Base-by-base conservation (phyloP, 73 alveolate genomes). In the Tetrahymena borealis region DNA sequence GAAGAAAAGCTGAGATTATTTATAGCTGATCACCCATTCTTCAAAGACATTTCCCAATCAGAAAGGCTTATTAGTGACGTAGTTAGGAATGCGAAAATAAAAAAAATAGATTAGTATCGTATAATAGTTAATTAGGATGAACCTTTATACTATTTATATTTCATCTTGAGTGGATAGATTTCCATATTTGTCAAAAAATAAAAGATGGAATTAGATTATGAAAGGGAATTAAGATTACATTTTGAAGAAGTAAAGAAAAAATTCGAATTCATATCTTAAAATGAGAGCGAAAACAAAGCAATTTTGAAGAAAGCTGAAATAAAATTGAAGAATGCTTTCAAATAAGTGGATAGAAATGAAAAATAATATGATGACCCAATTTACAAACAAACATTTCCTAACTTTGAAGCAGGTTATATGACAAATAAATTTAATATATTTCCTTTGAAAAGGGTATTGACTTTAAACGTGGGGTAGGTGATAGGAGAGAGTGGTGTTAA, bases 21-120 rank as follows among this genome's bases (percentile, higher is more conserved):
- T 60, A 60, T 60, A 60, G 85, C 85, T 60, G 85, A 60, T 60
- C 85, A 60, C 85, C 85, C 85, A 60, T 60, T 60, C 85, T 60
- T 60, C 85, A 60, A 60, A 60, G 85, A 16, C 13, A 60, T 60
- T 60, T 60, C 85, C 28, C 28, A 60, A 60, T 60, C 85, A 60
- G 85, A 60, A 16, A 18, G 85, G 7, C 35, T 60, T 32, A 60
- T 60, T 18, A 60, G 85, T 20, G 85, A 60, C 1, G 37, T 60
- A 4, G 85, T 60, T 15, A 60, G 31, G 28, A 60, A 60, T 35
- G n/a, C 85, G 6, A 60, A 60, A 60, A 60, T 60, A 13, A 60
- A 60, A 35, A 60, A 60, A 60, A 60, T 60, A 35, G 85, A 60
- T 10, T 60, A 60, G 28, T 60, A 60, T 35, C n/a, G 85, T 13